Evolutionary conservation across 441 rosid genomes (phyloP), one percentile per base, ranked within the genome.

Genomic region (Eugenia klotzschiana): DNA sequence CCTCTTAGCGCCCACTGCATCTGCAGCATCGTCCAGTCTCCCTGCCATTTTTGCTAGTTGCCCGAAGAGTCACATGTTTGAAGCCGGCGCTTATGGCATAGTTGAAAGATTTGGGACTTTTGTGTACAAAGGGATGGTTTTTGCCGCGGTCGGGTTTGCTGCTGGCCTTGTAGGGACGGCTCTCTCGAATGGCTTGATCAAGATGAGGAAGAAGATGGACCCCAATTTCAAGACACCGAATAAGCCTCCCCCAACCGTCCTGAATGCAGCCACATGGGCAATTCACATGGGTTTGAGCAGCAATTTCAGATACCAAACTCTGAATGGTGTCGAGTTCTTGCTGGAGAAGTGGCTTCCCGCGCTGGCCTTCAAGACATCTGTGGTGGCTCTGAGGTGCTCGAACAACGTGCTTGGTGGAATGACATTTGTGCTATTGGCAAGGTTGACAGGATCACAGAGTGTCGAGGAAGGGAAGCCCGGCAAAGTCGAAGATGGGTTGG

Each of bases 161-260:
- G 98, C 99, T 0, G 99, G 99, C 33, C 91, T 97, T 8, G 98
- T 92, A 0, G 99, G 99, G 16, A 96, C 99, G 0, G 94, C 93
- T 0, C 74, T 97, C 18, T 96, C 99, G 0, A 96, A 94, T 50
- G 98, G 98, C 51, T 86, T 96, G 93, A 93, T 97, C 51, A 81
- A 87, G 79, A 50, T 91, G 92, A 96, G 99, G 96, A 96, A 94
- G 92, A 95, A 91, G 90, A 94, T 97, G 97, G 99, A 97, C 57
- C 99, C 99, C 5, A 80, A 14, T 33, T 97, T 97, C 18, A 98
- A 94, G 84, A 91, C 99, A 0, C 99, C 96, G 1, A 97, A 97
- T 84, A 96, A 94, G 88, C 84, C 99, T 9, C 99, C 99, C 1
- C 99, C 99, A 0, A 93, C 98, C 4, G 20, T 96, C 83, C 88